Evolutionary conservation across 2,329 filamentous ascomycete species (phyloP).

Genomic region (Cadophora malorum): DNA sequence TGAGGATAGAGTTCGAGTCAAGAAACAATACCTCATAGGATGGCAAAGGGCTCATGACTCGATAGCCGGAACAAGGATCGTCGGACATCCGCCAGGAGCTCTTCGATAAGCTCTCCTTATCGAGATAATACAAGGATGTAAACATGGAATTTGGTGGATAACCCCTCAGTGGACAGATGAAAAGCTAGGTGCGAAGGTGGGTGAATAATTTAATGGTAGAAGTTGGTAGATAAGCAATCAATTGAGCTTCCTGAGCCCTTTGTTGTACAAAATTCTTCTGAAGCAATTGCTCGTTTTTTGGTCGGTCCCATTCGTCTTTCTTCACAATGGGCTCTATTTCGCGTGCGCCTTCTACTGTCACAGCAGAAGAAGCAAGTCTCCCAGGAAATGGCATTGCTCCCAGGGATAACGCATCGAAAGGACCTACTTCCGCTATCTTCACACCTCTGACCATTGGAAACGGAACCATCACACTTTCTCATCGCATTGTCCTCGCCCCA

Average conservation of each 20-base stretch:
- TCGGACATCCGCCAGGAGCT: background rate
- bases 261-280: background rate
- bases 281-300: background rate
- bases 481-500: constrained; percentile 60
- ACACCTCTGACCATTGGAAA: constrained; percentile 50
- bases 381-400: constrained; percentile 58
- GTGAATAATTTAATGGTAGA: background rate
- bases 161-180: background rate
- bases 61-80: constrained; percentile 1
- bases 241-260: background rate
- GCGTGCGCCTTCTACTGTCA: constrained; percentile 44
- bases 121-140: background rate
- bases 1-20: background rate
- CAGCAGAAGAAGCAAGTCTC: constrained; percentile 53
- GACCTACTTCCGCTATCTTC: constrained; percentile 47
- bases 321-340: constrained; percentile 33
- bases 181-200: background rate
- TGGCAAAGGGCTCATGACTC: background rate
- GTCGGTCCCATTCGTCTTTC: background rate
- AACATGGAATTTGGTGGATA: background rate
- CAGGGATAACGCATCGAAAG: constrained; percentile 36
- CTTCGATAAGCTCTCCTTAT: background rate
- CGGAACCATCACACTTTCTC: constrained; percentile 52
- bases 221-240: background rate
- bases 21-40: background rate